Evolutionary conservation across 768 basidiomycete genomes (phyloP).

Genomic region (Steccherinum ochraceum): DNA sequence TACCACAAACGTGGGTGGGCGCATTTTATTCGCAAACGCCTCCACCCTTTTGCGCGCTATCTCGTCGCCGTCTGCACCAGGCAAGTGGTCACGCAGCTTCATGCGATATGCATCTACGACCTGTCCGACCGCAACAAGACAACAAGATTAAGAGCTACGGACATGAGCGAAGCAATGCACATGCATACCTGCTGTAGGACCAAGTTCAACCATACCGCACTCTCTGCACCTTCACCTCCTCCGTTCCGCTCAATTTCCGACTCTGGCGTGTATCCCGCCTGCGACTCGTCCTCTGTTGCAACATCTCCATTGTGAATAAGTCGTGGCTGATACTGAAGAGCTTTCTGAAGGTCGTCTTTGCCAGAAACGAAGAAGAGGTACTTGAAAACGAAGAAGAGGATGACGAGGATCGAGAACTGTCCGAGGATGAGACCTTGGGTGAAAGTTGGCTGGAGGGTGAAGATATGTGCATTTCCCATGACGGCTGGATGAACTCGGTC

Average conservation of each 20-base stretch:
- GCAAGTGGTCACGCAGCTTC: conserved; percentile 64
- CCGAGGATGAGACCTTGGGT: conserved; percentile 93
- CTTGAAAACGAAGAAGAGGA: conserved; percentile 77
- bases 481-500: neutral
- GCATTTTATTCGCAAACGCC: conserved; percentile 70
- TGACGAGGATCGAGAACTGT: conserved; percentile 79
- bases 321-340: conserved; percentile 54
- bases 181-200: conserved; percentile 70
- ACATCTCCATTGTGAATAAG: conserved; percentile 35
- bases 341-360: conserved; percentile 47
- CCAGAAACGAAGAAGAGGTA: conserved; percentile 89
- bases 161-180: neutral
- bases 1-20: conserved; percentile 66
- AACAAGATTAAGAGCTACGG: neutral
- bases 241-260: conserved; percentile 4
- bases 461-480: conserved; percentile 51
- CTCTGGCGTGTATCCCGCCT: conserved; percentile 1
- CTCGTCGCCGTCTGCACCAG: conserved; percentile 76
- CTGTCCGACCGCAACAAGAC: conserved; percentile 26
- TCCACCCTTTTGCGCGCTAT: conserved; percentile 76
- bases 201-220: conserved; percentile 88
- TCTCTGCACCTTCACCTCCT: conserved; percentile 45
- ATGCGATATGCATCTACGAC: conserved; percentile 68
- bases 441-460: conserved; percentile 82
- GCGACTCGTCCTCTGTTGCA: conserved; percentile 11